A percentile compares a stretch with the other conserved stretches of the same genome.
Conservation (phyloP, 1,139 yeast species). For the Trichomonascaceae sp. region DNA sequence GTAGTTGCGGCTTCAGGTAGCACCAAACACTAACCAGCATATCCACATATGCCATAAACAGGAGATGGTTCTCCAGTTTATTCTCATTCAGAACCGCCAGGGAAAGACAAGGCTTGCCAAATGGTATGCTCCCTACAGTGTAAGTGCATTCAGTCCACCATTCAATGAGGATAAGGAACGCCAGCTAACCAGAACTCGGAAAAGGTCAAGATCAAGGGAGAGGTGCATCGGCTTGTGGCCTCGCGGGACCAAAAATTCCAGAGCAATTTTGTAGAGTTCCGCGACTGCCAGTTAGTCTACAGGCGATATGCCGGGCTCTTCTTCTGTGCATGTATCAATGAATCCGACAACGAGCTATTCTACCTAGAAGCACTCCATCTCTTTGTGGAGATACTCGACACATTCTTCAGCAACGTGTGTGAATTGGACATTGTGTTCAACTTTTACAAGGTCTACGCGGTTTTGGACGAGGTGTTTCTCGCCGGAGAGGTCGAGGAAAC, state of each 20-base stretch:
- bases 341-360: constrained; percentile 64
- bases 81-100: constrained; percentile 76
- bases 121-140: constrained; percentile 45
- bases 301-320: constrained; percentile 86
- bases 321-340: constrained; percentile 68
- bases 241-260: constrained; percentile 77
- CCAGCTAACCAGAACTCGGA: constrained; percentile 33
- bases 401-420: constrained; percentile 82
- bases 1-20: no score
- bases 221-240: constrained; percentile 71
- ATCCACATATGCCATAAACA: no score
- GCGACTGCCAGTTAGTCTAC: constrained; percentile 60
- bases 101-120: constrained; percentile 83
- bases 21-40: no score
- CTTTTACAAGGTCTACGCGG: constrained; percentile 81
- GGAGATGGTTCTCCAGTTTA: constrained; percentile 60
- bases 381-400: constrained; percentile 78
- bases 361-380: constrained; percentile 77
- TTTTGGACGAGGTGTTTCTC: constrained; percentile 72
- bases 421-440: constrained; percentile 91
- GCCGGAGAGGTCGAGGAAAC: constrained; percentile 81
- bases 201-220: constrained; percentile 39
- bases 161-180: neutral
- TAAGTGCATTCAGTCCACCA: constrained; percentile 11
- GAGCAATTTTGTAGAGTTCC: constrained; percentile 36